These are phyloP conservation scores for Globisporangium mamillatum DNA, from an alignment of 352 stramenopile species.

Conservation along the genomic window DNA sequence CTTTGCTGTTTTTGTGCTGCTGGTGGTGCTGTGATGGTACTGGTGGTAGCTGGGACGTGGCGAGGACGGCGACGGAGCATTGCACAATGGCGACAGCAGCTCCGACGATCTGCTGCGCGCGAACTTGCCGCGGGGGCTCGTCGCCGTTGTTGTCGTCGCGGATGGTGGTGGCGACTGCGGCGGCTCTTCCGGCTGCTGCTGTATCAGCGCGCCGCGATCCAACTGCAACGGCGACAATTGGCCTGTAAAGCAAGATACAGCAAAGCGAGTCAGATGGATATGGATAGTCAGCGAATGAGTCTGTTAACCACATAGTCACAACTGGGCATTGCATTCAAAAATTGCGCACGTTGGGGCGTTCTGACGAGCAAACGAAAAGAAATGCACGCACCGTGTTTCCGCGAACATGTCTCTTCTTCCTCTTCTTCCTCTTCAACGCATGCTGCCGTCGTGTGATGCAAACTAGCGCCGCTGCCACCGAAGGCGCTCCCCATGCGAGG, in stretches of 20 bases:
- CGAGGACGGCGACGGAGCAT: background rate
- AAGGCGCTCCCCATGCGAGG: constrained; percentile 9
- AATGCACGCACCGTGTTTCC: constrained; percentile 17
- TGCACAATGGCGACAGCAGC: constrained; percentile 5
- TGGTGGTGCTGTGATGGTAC: background rate
- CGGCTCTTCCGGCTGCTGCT: constrained; percentile 10
- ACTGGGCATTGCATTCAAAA: background rate
- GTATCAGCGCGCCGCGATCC: constrained; percentile 1
- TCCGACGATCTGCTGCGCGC: constrained; percentile 7
- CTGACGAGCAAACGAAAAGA: background rate
- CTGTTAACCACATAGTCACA: background rate
- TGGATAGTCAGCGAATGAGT: constrained; percentile 5
- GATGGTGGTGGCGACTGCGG: background rate
- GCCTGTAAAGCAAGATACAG: background rate
- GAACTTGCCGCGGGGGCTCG: constrained; percentile 1
- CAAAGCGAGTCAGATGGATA: background rate
- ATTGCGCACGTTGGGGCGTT: background rate
- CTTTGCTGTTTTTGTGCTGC: background rate
- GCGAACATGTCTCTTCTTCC: constrained; percentile 10
- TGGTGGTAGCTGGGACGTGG: background rate
- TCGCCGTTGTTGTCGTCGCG: background rate
- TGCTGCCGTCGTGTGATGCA: constrained; percentile 22
- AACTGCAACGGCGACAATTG: constrained; percentile 11
- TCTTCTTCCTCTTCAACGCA: constrained; percentile 5
- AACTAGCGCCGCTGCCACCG: constrained; percentile 15